Conservation (phyloP, 2,329 filamentous ascomycete genomes). For the Elsinoe arachidis region DNA sequence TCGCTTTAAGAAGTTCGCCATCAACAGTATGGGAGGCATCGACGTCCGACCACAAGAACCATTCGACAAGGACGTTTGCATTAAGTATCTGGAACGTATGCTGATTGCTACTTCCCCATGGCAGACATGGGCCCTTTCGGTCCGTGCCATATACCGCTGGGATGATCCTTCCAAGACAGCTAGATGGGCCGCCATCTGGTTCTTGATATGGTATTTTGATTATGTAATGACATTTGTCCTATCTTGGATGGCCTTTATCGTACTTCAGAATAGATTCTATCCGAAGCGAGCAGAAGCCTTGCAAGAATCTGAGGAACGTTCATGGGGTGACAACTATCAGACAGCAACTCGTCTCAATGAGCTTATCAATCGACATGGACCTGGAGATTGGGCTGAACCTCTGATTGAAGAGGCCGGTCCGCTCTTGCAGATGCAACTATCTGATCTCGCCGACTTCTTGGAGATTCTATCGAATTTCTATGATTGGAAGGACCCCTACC, state of each 20-base stretch:
- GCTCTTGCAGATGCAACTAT: conserved; percentile 30
- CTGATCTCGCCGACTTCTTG: conserved; percentile 31
- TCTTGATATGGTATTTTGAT: conserved; percentile 30
- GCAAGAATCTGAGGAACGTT: conserved; percentile 28
- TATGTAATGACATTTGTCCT: conserved; percentile 30
- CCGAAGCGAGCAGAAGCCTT: conserved; percentile 25
- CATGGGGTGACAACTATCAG: conserved; percentile 22
- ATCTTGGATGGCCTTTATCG: conserved; percentile 29
- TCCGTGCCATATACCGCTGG: conserved; percentile 34
- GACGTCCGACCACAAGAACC: conserved; percentile 27
- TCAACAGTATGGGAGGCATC: conserved; percentile 24
- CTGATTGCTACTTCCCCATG: conserved; percentile 34
- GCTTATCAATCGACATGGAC: conserved; percentile 30
- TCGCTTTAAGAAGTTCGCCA: conserved; percentile 10
- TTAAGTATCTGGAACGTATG: conserved; percentile 31
- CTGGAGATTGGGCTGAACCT: conserved; percentile 31
- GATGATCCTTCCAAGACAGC: conserved; percentile 28
- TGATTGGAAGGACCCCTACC: conserved; percentile 28
- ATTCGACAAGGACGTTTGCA: conserved; percentile 30
- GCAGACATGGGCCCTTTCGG: conserved; percentile 31
- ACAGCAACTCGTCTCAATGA: conserved; percentile 30
- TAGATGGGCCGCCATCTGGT: conserved; percentile 30
- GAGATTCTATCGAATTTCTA: conserved; percentile 32
- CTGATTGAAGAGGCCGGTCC: conserved; percentile 30
- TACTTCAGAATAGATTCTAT: conserved; percentile 25